phyloP scores from a whole-genome alignment of 345 rosid species.

The Excoecaria cochinchinensis region DNA sequence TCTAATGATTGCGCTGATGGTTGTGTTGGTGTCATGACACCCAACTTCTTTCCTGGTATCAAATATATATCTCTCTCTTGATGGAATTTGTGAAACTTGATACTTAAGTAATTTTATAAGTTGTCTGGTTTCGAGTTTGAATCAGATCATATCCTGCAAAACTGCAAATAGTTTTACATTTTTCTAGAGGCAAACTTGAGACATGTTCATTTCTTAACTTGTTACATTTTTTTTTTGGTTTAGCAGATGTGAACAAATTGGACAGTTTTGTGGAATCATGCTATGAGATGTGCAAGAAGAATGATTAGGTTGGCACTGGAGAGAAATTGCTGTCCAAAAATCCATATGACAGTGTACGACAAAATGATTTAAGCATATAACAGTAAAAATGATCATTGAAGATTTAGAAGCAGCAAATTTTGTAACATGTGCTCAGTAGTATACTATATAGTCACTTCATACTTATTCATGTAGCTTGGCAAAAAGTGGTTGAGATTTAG shows the following conservation, averaged over 20 bases:
- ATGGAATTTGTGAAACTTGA: too few relatives aligned
- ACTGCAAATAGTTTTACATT: neutral
- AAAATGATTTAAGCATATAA: neutral
- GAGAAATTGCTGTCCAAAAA: neutral
- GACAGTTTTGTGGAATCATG: neutral
- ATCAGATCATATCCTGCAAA: too few relatives aligned
- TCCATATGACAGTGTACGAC: neutral
- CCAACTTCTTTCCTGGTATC: neutral
- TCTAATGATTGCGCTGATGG: neutral
- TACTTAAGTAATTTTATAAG: too few relatives aligned
- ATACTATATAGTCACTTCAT: neutral
- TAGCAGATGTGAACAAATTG: constrained; percentile 4
- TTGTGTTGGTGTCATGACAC: neutral
- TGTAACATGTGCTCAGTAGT: too few relatives aligned
- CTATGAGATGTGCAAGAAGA: neutral
- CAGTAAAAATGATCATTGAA: neutral
- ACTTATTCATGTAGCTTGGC: neutral
- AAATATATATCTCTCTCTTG: neutral
- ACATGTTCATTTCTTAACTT: neutral
- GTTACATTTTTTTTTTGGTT: neutral
- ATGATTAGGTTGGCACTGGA: neutral
- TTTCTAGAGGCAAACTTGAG: neutral
- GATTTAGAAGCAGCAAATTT: too few relatives aligned
- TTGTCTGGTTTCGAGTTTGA: too few relatives aligned
- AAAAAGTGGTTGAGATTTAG: too few relatives aligned